Percentiles rank a stretch among this genome's conserved stretches.
phyloP scores from a whole-genome alignment of 1,139 yeast species.

The Yamadazyma spencermartinsiae region DNA sequence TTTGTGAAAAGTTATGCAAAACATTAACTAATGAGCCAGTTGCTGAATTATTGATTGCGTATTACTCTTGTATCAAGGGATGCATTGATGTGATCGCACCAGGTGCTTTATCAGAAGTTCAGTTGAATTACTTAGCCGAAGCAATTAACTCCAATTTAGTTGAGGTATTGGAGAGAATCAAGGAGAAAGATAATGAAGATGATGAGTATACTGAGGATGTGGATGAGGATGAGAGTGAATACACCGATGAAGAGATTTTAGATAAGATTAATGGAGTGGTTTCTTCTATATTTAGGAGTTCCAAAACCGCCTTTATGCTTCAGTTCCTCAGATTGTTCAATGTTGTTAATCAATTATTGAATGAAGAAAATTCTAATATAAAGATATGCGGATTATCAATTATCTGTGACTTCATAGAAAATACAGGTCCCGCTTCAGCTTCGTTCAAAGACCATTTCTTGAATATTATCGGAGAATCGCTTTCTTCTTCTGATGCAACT shows the following conservation, averaged over 20 bases:
- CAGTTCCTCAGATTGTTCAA: constrained; percentile 63
- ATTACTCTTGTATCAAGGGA: constrained; percentile 71
- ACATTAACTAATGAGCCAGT: constrained; percentile 78
- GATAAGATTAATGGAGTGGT: constrained; percentile 83
- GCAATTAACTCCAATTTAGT: constrained; percentile 62
- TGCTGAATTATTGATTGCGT: constrained; percentile 77
- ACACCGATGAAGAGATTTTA: constrained; percentile 83
- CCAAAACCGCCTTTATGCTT: constrained; percentile 58
- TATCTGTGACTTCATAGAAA: constrained; percentile 78
- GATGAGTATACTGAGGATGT: constrained; percentile 73
- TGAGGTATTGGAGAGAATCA: constrained; percentile 72
- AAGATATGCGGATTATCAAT: constrained; percentile 80
- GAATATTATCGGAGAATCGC: constrained; percentile 60
- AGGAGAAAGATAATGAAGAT: constrained; percentile 62
- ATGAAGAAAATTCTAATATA: constrained; percentile 66
- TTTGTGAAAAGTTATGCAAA: constrained; percentile 66
- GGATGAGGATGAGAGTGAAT: constrained; percentile 81
- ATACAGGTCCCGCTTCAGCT: constrained; percentile 68
- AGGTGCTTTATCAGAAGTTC: constrained; percentile 55
- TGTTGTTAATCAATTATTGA: constrained; percentile 53
- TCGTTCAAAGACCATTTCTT: constrained; percentile 66
- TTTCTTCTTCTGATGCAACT: constrained; percentile 67
- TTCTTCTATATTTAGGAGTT: constrained; percentile 69
- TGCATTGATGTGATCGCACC: constrained; percentile 69
- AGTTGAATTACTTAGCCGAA: constrained; percentile 57